Evolutionary conservation across 768 basidiomycete genomes (phyloP).

Genomic region (Rickenella mellea): DNA sequence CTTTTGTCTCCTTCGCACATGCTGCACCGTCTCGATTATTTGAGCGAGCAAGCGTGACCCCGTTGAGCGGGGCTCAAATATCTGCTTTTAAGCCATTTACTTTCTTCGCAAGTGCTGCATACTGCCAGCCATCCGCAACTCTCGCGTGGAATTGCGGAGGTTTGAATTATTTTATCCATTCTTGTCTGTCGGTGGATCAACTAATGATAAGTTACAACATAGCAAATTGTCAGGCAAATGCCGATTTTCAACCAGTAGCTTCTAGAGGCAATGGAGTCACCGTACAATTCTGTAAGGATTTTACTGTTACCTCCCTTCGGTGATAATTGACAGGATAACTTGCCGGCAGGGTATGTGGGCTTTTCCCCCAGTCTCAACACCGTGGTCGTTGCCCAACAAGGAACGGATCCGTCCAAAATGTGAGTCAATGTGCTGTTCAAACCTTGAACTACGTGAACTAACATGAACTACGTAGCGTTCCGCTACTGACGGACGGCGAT

Average conservation of each 20-base stretch:
- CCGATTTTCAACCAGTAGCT: conserved; percentile 32
- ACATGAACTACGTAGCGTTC: conserved; percentile 22
- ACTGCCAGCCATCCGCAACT: conserved; percentile 19
- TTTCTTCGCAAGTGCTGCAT: conserved; percentile 21
- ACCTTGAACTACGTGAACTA: background rate
- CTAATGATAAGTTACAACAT: background rate
- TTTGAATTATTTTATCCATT: conserved; percentile 6
- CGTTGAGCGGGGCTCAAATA: conserved; percentile 22
- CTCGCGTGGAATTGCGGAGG: conserved; percentile 19
- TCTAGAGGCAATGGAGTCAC: conserved; percentile 34
- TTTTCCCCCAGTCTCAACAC: conserved; percentile 41
- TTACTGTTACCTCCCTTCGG: too few species aligned
- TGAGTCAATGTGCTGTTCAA: conserved; percentile 16
- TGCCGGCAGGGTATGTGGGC: conserved; percentile 48
- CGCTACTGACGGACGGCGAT: conserved; percentile 41
- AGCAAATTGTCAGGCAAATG: conserved; percentile 38
- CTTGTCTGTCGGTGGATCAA: too few species aligned
- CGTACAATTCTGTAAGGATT: conserved; percentile 33
- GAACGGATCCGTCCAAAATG: conserved; percentile 49
- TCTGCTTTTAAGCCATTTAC: conserved; percentile 20
- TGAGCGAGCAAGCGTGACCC: too few species aligned
- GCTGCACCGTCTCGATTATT: too few species aligned
- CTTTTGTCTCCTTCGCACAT: too few species aligned
- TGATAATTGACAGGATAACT: too few species aligned
- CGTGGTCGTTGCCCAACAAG: conserved; percentile 53